phyloP scores from a whole-genome alignment of 208 protist genomes.

The Crithidia bombi region DNA sequence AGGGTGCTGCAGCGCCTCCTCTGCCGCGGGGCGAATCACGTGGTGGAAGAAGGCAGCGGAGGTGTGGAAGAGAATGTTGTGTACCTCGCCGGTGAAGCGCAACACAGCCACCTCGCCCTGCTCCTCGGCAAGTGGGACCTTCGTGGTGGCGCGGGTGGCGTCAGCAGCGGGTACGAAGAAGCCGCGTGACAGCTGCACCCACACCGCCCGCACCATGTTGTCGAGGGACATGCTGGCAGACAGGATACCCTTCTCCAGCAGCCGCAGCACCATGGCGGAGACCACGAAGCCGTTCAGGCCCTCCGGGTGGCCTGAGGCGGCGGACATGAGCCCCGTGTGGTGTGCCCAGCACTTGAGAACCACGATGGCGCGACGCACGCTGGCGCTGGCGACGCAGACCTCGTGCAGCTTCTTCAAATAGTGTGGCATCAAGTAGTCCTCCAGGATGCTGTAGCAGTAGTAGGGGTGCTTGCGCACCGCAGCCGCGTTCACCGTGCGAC shows the following conservation, averaged over 20 bases:
- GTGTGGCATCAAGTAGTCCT: constrained; percentile 80
- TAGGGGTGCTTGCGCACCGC: constrained; percentile 74
- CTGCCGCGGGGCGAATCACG: constrained; percentile 65
- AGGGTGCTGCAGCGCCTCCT: constrained; percentile 70
- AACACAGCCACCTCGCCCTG: constrained; percentile 66
- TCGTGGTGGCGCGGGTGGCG: background rate
- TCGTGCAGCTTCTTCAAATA: constrained; percentile 79
- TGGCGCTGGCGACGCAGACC: constrained; percentile 58
- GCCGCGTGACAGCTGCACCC: constrained; percentile 72
- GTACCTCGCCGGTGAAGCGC: constrained; percentile 64
- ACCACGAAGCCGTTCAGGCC: constrained; percentile 83
- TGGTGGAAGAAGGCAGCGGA: constrained; percentile 62
- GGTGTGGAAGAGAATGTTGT: constrained; percentile 84
- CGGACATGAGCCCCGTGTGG: constrained; percentile 73
- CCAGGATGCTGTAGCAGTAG: constrained; percentile 82
- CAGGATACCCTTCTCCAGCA: constrained; percentile 78
- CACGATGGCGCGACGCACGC: constrained; percentile 69
- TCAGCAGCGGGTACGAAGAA: constrained; percentile 36
- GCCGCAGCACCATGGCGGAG: constrained; percentile 63
- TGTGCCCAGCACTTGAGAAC: constrained; percentile 88
- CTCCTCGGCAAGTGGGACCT: constrained; percentile 51
- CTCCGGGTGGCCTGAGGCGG: constrained; percentile 70
- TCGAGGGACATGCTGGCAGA: constrained; percentile 74
- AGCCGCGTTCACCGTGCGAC: constrained; percentile 55
- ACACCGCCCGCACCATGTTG: constrained; percentile 76